Conservation (phyloP, 2,329 filamentous ascomycete species). For the Alternaria sp. region DNA sequence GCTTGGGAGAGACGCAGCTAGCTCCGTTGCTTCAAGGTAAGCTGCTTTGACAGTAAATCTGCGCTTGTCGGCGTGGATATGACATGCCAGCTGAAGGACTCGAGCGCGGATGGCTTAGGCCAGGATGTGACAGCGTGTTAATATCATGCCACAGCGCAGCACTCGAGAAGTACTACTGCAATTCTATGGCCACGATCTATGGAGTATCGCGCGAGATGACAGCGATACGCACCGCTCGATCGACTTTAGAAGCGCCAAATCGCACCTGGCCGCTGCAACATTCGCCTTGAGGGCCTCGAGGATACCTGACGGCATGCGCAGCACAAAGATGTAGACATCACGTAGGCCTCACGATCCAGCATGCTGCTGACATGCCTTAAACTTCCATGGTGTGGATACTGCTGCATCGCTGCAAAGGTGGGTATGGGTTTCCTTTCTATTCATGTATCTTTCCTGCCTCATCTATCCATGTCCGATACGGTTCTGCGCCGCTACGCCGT, state of each 20-base stretch:
- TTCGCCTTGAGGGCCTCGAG: neutral
- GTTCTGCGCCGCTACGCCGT: neutral
- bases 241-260: neutral
- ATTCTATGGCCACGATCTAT: neutral
- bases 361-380: neutral
- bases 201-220: neutral
- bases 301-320: neutral
- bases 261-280: accelerated
- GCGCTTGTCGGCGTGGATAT: neutral
- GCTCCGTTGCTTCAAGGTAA: neutral
- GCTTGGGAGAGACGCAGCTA: too few relatives aligned
- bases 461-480: neutral
- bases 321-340: neutral
- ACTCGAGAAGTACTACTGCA: neutral
- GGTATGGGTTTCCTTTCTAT: neutral
- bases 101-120: neutral
- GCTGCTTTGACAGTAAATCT: neutral
- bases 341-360: neutral
- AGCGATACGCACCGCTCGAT: neutral
- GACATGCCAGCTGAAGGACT: neutral
- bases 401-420: neutral
- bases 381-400: neutral
- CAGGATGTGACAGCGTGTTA: neutral
- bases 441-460: neutral
- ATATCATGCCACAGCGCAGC: too few relatives aligned